Conservation (phyloP, 371 early-diverging fungal genomes). For the Lichtheimia hyalospora region DNA sequence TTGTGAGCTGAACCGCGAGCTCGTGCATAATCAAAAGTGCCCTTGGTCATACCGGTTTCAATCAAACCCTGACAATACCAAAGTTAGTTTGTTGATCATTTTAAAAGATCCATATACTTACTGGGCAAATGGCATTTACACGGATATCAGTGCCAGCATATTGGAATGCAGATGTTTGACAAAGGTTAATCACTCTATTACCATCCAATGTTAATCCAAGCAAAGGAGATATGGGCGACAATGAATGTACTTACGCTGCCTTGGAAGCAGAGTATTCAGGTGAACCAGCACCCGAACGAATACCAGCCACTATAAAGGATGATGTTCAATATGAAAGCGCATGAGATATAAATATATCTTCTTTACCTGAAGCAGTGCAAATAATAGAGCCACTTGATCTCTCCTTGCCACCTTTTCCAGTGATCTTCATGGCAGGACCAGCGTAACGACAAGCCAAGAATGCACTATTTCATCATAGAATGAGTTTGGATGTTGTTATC, state of each 20-base stretch:
- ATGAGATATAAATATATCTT: not conserved
- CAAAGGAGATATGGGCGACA: too few relatives aligned
- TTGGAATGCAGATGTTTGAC: constrained; percentile 48
- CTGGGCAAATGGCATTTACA: constrained; percentile 61
- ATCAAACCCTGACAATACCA: constrained; percentile 43
- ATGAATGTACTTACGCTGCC: constrained; percentile 36
- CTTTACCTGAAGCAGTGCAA: constrained; percentile 44
- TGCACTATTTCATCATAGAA: constrained; percentile 14
- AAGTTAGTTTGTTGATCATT: not conserved
- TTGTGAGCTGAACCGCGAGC: constrained; percentile 39
- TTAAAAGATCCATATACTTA: constrained; percentile 17
- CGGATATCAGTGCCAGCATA: constrained; percentile 51
- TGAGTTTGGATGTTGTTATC: not conserved
- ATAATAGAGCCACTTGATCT: constrained; percentile 45
- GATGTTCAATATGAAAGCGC: not conserved
- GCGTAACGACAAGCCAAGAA: constrained; percentile 43
- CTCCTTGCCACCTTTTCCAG: constrained; percentile 39
- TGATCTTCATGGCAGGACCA: constrained; percentile 37
- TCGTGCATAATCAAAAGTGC: constrained; percentile 52
- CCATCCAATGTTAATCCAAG: not conserved
- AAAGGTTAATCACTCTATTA: constrained; percentile 52
- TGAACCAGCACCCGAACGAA: constrained; percentile 48
- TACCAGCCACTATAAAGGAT: constrained; percentile 34
- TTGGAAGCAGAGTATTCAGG: constrained; percentile 47
- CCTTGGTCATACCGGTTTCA: constrained; percentile 58